Evolutionary conservation across 306 rosid genomes (phyloP), one percentile per base, ranked within the genome.

Genomic region (Herpetospermum pedunculosum): DNA sequence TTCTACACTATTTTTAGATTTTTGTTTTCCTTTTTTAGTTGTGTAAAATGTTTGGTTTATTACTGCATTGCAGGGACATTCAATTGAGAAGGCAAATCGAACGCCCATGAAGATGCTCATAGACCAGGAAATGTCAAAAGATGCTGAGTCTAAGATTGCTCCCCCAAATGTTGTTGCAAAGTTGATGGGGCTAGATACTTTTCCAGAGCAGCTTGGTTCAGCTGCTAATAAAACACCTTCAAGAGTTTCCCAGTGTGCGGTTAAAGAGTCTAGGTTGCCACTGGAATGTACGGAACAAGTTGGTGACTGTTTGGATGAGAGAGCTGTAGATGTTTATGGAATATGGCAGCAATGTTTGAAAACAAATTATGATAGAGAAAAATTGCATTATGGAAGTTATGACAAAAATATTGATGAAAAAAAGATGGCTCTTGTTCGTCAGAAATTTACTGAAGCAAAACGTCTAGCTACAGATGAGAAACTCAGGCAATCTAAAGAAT

Each of bases 171-270:
- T 89, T 63, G 96, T 95, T 77, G 99, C 99, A 74, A 89, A 88
- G 83, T 83, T 92, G 80, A 95, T 92, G 99, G 99, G 97, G 76
- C 92, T 95, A 77, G 99, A 95, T 50, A 47, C 87, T 79, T 79
- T 89, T 53, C 92, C 96, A 48, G 72, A 82, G 78, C 86, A 84
- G 74, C 71, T 85, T 50, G 84, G 80, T 82, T 74, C 86, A 74
- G 79, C 90, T 37, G 78, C 80, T 58, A 86, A 83, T 73, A 84
- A 86, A 82, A 85, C 80, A 77, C 83, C 68, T 76, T 76, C 80
- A 62, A 84, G 84, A 80, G 82, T 82, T 74, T 81, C 89, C 37
- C 85, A 75, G 64, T 84, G 85, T 26, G 54, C 63, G 30, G 64
- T 62, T 76, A 80, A 77, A 76, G 88, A 80, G 74, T 76, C 87